phyloP scores from a whole-genome alignment of 148 eudicot species.

The Chenopodium formosanum region DNA sequence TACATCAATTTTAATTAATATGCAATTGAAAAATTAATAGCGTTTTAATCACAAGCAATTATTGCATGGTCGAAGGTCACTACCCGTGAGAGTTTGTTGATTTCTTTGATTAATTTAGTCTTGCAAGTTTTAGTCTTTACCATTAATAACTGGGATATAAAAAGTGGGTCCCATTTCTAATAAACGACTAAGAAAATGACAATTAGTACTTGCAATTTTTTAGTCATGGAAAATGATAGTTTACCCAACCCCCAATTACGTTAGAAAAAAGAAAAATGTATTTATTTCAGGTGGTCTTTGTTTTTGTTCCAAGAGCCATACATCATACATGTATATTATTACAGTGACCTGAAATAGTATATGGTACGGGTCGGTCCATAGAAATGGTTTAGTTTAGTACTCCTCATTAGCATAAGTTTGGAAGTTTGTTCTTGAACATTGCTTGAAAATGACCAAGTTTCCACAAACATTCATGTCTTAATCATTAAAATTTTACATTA shows the following conservation, averaged over 20 bases:
- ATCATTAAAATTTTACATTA: constrained; percentile 11
- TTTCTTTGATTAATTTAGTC: background rate
- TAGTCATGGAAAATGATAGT: constrained; percentile 25
- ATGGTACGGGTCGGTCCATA: constrained; percentile 11
- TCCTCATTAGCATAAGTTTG: constrained; percentile 3
- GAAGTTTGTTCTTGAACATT: constrained; percentile 13
- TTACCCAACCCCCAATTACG: constrained; percentile 24
- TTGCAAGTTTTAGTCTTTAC: background rate
- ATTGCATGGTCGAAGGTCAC: background rate
- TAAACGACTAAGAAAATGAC: background rate
- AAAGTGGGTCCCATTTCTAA: background rate
- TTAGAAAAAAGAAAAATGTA: background rate
- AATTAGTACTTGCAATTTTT: background rate
- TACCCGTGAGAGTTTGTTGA: no score
- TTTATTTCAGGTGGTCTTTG: constrained; percentile 33
- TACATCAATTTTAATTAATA: background rate
- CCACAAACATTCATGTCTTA: constrained; percentile 22
- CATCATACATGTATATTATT: background rate
- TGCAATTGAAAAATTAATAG: no score
- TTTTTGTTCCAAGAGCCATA: constrained; percentile 27
- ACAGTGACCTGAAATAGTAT: constrained; percentile 5
- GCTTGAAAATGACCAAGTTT: constrained; percentile 27
- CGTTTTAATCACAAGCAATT: background rate
- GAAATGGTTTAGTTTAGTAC: background rate
- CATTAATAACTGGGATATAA: background rate